Conservation (phyloP, 2,329 filamentous ascomycete genomes). For the Pseudogymnoascus sp. region DNA sequence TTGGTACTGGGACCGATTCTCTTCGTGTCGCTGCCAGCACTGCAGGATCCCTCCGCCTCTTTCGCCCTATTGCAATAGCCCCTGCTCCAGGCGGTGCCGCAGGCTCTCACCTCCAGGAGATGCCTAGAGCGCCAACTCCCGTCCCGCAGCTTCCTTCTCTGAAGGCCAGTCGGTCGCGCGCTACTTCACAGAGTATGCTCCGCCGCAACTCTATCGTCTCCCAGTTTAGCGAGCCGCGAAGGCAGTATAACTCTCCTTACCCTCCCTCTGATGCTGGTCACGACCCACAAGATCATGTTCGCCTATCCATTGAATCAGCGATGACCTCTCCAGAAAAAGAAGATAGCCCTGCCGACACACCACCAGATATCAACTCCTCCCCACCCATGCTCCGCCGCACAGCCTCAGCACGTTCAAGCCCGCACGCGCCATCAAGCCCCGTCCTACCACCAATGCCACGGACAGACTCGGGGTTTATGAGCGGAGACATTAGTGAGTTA, state of each 20-base stretch:
- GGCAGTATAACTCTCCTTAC: conserved; percentile 34
- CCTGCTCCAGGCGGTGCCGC: conserved; percentile 37
- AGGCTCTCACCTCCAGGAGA: conserved; percentile 54
- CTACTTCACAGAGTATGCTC: conserved; percentile 39
- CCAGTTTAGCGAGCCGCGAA: conserved; percentile 28
- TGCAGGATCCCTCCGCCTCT: conserved; percentile 75
- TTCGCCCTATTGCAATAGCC: conserved; percentile 59
- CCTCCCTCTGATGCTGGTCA: conserved; percentile 28
- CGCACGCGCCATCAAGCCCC: conserved; percentile 58
- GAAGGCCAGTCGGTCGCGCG: conserved; percentile 20
- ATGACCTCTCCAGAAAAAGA: conserved; percentile 40
- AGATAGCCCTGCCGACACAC: conserved; percentile 53
- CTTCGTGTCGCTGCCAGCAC: conserved; percentile 86
- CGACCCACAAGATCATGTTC: conserved; percentile 23
- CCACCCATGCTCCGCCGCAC: conserved; percentile 67
- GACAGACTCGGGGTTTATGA: conserved; percentile 76
- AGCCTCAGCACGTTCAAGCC: conserved; percentile 66
- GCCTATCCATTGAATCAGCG: conserved; percentile 34
- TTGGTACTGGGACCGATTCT: conserved; percentile 68
- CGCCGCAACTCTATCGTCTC: conserved; percentile 54
- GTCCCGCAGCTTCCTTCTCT: conserved; percentile 44
- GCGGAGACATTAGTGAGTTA: conserved; percentile 43
- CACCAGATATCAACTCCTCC: conserved; percentile 79
- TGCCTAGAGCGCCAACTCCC: conserved; percentile 70
- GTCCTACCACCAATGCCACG: conserved; percentile 48